A percentile compares a stretch with the other conserved stretches of the same genome.
These are phyloP conservation scores for Smallanthus sonchifolius DNA, from an alignment of 129 eudicot species.

Conservation along the genomic window DNA sequence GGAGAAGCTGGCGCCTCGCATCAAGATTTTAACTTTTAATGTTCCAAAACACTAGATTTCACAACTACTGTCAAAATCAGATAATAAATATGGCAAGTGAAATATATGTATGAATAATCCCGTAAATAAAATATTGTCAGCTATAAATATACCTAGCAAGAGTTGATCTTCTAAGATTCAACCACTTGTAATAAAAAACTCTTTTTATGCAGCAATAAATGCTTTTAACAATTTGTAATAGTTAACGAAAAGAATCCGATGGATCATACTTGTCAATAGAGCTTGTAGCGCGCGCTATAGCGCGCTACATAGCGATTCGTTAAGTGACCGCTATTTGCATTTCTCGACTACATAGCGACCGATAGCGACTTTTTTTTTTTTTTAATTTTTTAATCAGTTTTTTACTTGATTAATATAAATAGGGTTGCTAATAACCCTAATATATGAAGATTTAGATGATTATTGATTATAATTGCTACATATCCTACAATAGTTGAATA, in stretches of 20 bases:
- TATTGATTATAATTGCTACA: no score
- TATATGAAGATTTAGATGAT: no score
- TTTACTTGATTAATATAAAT: no score
- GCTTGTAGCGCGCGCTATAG: no score
- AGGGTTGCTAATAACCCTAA: no score
- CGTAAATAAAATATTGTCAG: background rate
- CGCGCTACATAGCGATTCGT: no score
- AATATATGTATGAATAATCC: background rate
- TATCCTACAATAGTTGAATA: no score
- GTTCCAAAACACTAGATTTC: background rate
- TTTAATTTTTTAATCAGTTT: no score
- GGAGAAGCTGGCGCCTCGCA: background rate
- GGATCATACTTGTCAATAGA: no score
- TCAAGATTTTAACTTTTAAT: background rate
- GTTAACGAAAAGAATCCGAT: background rate
- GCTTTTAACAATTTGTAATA: background rate
- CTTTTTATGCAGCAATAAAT: background rate
- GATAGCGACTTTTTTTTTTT: no score
- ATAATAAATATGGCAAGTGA: background rate
- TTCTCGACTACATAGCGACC: no score
- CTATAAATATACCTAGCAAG: background rate
- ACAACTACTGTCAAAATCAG: background rate
- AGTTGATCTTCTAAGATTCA: slow-evolving; percentile 7
- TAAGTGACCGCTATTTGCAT: no score
- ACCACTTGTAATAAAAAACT: background rate